phyloP scores from a whole-genome alignment of 2,329 filamentous ascomycete genomes.

The Penicillium sp. region DNA sequence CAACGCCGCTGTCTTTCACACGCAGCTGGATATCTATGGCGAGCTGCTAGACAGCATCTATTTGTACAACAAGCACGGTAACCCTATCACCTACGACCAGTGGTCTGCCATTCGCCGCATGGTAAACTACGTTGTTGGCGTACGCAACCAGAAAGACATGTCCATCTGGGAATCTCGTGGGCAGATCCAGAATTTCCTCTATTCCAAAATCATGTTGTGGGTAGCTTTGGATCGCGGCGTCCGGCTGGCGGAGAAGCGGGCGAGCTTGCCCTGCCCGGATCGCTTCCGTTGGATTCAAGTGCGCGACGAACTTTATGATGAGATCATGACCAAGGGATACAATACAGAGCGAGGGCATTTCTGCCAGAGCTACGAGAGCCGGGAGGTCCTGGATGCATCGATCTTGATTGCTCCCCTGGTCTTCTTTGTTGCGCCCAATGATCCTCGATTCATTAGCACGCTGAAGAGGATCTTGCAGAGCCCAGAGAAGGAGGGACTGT shows the following conservation, averaged over 20 bases:
- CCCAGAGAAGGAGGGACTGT: conserved; percentile 69
- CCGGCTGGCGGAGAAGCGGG: conserved; percentile 65
- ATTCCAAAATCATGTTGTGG: conserved; percentile 80
- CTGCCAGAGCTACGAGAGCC: conserved; percentile 69
- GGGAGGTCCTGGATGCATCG: conserved; percentile 64
- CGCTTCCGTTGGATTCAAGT: conserved; percentile 59
- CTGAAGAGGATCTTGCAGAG: conserved; percentile 65
- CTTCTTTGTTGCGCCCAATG: conserved; percentile 72
- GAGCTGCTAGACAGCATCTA: conserved; percentile 74
- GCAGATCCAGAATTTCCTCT: conserved; percentile 68
- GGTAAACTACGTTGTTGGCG: conserved; percentile 62
- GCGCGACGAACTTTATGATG: conserved; percentile 64
- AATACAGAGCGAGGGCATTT: conserved; percentile 65
- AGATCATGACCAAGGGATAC: conserved; percentile 73
- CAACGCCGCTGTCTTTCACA: conserved; percentile 69
- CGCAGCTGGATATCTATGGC: conserved; percentile 74
- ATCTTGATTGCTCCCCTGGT: conserved; percentile 71
- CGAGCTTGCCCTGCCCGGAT: conserved; percentile 66
- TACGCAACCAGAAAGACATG: conserved; percentile 66
- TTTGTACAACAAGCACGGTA: conserved; percentile 72
- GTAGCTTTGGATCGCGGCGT: conserved; percentile 71
- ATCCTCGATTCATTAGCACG: conserved; percentile 67
- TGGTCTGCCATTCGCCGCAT: conserved; percentile 67
- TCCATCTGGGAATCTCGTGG: conserved; percentile 79
- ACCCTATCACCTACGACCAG: conserved; percentile 68